Evolutionary conservation across 208 protist species (phyloP), one percentile per base, ranked within the genome.

Genomic region (Blastocrithidia nonstop): DNA sequence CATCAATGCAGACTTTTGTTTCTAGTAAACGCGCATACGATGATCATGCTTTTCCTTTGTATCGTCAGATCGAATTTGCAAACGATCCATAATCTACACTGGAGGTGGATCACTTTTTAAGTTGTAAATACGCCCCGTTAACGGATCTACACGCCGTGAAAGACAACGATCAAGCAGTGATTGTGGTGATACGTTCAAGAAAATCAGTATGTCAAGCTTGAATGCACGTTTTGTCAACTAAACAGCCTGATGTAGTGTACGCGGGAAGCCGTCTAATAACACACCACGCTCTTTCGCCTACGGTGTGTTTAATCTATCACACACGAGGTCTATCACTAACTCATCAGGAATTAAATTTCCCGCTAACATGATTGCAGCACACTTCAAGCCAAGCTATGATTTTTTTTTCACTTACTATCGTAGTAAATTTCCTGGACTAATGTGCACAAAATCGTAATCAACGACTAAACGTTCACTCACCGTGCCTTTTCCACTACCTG

Each of bases 251-350:
- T 48, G 38, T n/a, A 88, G 46, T 1, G 83, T 96, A 15, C 93
- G 75, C 24, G 94, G 94, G 53, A 92, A 96, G 29, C 94, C 94
- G 55, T 97, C 94, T 19, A 97, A 64, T 22, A 97, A 23, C 29
- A 82, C 86, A 17, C 79, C 73, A 25, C 54, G 32, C 31, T 66
- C 51, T 49, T 71, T 45, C 31, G 52, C 66, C 25, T 74, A 53
- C 2, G 53, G 39, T 1, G 46, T 41, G 5, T 44, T 39, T 4
- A 92, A 35, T 6, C 55, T 57, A 8, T 68, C 39, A 31, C 45
- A 69, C 24, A 96, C 66, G 15, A 94, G 45, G 27, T 84, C 56
- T 3, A 85, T 48, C 15, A 95, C 58, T 6, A 95, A 42, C 13
- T 62, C 54, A 53, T 94, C 86, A 2, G 77, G 68, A 15, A 95